Evolutionary conservation across 1,139 yeast genomes (phyloP), one percentile per base, ranked within the genome.

Genomic region (Meyerozyma athensensis): DNA sequence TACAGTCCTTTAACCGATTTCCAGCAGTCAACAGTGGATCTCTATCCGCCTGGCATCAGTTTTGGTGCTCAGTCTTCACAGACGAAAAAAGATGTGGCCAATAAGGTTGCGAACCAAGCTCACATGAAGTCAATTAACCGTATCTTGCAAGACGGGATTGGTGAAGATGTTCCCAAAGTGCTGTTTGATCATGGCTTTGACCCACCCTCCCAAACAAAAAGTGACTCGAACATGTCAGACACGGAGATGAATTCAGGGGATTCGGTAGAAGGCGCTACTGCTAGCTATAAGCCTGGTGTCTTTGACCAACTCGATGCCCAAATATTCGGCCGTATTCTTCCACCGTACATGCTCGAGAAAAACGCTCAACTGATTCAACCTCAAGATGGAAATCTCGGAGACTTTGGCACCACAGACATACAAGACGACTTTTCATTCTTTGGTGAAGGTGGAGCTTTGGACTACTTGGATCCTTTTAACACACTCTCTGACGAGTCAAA

Each of bases 261-360:
- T 19, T 4, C 23, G 10, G 18, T 8, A 10, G 16, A 28, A 4
- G 32, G 20, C 9, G 34, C 30, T 10, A 39, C 46, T 7, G 50
- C 51, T 13, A 56, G 53, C 16, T 85, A 85, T 50, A 70, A 83
- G 42, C 87, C 92, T 2, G 94, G 95, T 4, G 81, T 84, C 14
- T 81, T 86, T 69, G 96, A 86, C 56, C 83, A 81, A 48, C 63
- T 86, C 34, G 96, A 87, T 56, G 77, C 86, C 43, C 92, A 86
- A 53, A 72, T 87, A 10, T 86, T 87, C 63, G 96, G 96, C 1
- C 67, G 85, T 36, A 81, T 83, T 48, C 57, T 86, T 38, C 96
- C 96, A 4, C 94, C 95, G 1, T 86, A 85, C 52, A 85, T 85
- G 94, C 58, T 77, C 42, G 72, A 71, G 41, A 58, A 59, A 38